Conservation (phyloP, 1,139 yeast genomes). For the Chernovozyma aurita region DNA sequence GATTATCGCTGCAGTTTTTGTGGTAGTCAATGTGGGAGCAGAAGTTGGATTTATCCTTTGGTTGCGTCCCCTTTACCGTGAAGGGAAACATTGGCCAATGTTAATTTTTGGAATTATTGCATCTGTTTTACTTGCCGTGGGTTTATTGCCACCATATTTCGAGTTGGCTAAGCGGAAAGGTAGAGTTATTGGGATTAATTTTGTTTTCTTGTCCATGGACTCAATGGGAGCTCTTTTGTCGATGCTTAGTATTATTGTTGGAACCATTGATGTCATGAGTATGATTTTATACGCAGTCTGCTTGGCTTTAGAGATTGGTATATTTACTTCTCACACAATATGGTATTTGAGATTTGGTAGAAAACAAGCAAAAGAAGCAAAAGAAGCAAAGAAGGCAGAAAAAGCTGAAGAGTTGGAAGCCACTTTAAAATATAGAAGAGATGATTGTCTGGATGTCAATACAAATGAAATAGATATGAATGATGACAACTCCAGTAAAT, state of each 20-base stretch:
- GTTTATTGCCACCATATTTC: conserved; percentile 83
- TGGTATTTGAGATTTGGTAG: conserved; percentile 63
- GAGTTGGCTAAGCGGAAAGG: conserved; percentile 79
- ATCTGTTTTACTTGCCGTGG: conserved; percentile 67
- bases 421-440: no score
- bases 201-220: conserved; percentile 74
- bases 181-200: conserved; percentile 83
- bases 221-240: conserved; percentile 78
- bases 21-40: conserved; percentile 48
- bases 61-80: conserved; percentile 59
- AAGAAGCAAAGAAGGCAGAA: background rate
- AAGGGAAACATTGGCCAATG: conserved; percentile 71
- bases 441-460: no score
- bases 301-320: conserved; percentile 71
- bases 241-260: conserved; percentile 59
- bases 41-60: conserved; percentile 74
- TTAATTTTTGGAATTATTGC: conserved; percentile 77
- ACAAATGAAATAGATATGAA: background rate
- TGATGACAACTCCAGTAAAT: background rate
- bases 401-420: no score
- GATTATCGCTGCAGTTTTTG: conserved; percentile 29
- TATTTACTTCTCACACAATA: conserved; percentile 60
- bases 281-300: conserved; percentile 70
- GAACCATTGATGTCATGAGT: conserved; percentile 69
- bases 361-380: background rate